Conservation (phyloP, 2,329 filamentous ascomycete genomes). For the Emydomyces testavorans region DNA sequence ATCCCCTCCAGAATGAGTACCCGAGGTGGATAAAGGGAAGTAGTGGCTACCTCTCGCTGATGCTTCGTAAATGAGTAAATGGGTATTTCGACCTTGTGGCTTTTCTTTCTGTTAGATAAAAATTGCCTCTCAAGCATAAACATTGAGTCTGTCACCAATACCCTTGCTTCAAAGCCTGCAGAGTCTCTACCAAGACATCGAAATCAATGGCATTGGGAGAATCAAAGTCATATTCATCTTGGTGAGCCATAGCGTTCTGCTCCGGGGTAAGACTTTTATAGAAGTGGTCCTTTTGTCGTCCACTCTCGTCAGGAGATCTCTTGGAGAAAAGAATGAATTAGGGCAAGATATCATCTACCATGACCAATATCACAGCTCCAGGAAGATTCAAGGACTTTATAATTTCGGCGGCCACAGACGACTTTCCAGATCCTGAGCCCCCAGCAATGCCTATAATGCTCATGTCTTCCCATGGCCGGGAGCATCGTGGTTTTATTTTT, state of each 20-base stretch:
- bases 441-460: conserved; percentile 95
- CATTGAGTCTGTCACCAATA: conserved; percentile 37
- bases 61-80: conserved; percentile 94
- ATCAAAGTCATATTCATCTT: conserved; percentile 93
- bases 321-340: neutral
- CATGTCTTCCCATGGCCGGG: conserved; percentile 89
- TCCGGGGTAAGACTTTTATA: conserved; percentile 81
- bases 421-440: conserved; percentile 91
- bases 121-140: neutral
- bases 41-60: conserved; percentile 64
- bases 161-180: conserved; percentile 84
- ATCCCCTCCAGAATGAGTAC: conserved; percentile 94
- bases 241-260: conserved; percentile 67
- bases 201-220: conserved; percentile 92
- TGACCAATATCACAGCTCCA: conserved; percentile 95
- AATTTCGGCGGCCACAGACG: conserved; percentile 83
- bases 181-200: conserved; percentile 66
- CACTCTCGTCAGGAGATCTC: conserved; percentile 7
- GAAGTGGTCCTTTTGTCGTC: conserved; percentile 65
- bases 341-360: conserved; percentile 47
- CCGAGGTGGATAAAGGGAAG: conserved; percentile 88
- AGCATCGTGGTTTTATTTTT: conserved; percentile 49
- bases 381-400: conserved; percentile 80
- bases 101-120: conserved; percentile 2
- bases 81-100: conserved; percentile 62